phyloP scores from a whole-genome alignment of 2,329 filamentous ascomycete genomes.

The Cladosporium sp. region DNA sequence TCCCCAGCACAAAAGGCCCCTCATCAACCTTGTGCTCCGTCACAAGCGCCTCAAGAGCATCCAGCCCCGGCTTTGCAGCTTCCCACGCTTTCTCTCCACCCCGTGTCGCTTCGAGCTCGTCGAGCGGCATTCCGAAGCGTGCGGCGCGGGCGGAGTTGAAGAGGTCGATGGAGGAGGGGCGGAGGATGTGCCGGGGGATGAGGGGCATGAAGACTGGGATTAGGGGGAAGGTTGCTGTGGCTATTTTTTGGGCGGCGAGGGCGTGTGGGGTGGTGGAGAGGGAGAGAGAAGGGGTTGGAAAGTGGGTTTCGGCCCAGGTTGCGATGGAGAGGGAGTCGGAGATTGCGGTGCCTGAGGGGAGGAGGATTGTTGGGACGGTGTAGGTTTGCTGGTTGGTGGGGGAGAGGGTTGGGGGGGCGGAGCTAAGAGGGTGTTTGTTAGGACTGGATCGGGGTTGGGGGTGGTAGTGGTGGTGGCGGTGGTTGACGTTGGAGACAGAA shows the following conservation, averaged over 20 bases:
- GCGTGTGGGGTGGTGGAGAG: constrained; percentile 38
- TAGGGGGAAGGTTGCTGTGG: constrained; percentile 24
- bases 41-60: constrained; percentile 34
- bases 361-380: constrained; percentile 46
- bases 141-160: constrained; percentile 44
- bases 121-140: constrained; percentile 38
- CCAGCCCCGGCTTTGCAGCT: constrained; percentile 30
- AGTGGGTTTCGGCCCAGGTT: constrained; percentile 45
- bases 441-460: neutral
- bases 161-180: constrained; percentile 39
- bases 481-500: neutral
- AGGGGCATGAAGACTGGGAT: constrained; percentile 40
- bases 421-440: constrained; percentile 13
- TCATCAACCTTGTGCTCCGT: constrained; percentile 33
- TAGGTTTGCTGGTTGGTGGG: constrained; percentile 30
- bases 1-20: constrained; percentile 44
- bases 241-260: constrained; percentile 25
- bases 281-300: constrained; percentile 38
- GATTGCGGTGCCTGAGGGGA: constrained; percentile 41
- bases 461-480: neutral
- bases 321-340: constrained; percentile 45
- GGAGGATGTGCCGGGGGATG: constrained; percentile 39
- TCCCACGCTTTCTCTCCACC: constrained; percentile 36
- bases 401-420: neutral
- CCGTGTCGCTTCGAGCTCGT: constrained; percentile 34